Conservation (phyloP, 139 green algal species). For the Bryopsis sp. region DNA sequence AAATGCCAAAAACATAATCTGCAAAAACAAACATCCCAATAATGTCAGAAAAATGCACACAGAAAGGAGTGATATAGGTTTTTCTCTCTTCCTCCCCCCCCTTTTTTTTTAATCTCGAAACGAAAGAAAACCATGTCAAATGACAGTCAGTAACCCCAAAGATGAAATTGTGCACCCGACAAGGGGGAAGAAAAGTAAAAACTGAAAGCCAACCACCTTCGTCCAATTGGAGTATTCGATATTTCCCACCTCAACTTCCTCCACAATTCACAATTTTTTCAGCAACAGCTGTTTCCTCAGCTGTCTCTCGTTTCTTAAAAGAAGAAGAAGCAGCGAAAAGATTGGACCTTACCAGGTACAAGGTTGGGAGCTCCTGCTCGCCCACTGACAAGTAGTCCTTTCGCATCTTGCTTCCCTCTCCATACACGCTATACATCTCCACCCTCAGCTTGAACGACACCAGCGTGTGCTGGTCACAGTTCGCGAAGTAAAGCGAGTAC, state of each 20-base stretch:
- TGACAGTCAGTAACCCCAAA: background rate
- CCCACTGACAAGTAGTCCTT: constrained; percentile 85
- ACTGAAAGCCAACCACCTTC: background rate
- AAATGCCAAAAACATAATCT: constrained; percentile 80
- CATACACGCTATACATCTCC: constrained; percentile 65
- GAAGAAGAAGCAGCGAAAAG: background rate
- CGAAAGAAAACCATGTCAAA: background rate
- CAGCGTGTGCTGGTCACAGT: constrained; percentile 57
- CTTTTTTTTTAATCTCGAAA: background rate
- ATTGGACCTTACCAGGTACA: constrained; percentile 71
- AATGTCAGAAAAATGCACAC: background rate
- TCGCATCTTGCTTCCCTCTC: constrained; percentile 25
- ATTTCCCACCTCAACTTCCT: background rate
- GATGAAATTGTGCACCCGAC: background rate
- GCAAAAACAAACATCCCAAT: constrained; percentile 20
- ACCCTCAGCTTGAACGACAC: constrained; percentile 63
- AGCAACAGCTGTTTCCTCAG: constrained; percentile 2
- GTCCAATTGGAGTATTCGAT: background rate
- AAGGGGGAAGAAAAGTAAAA: background rate
- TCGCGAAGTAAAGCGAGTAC: constrained; percentile 84
- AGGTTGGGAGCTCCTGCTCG: constrained; percentile 66
- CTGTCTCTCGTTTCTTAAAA: background rate
- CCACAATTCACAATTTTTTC: background rate
- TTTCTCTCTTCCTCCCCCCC: background rate
- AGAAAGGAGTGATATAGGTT: background rate